Base-by-base conservation (phyloP, 495 filamentous ascomycete species). In the Hypoxylon perforatum region DNA sequence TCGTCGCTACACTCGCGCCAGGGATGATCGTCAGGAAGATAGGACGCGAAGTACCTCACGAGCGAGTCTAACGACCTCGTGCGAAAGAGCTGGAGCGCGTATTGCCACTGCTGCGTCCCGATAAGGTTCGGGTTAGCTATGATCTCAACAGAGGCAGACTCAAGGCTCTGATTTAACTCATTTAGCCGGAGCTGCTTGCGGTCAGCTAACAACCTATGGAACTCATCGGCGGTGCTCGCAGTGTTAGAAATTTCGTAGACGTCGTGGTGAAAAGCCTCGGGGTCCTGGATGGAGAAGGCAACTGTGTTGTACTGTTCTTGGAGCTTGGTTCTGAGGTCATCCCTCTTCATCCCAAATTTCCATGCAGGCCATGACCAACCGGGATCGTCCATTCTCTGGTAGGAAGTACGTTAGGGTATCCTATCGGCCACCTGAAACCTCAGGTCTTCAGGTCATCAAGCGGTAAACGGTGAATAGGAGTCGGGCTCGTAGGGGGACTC, bases 11-110 rank as follows among this genome's bases (percentile, higher is more conserved):
- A 54, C 19, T 67, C 61, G 62, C 78, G 70, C 75, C 77, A 80
- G 18, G 73, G 67, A 58, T 80, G 74, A 51, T 77, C 73, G 7
- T 77, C 63, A n/a, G 81, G 81, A 8, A 84, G 80, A 57, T 83
- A 84, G 0, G 79, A 82, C 7, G 80, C 65, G 70, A 80, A 84
- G 64, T 80, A 82, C 48, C 80, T 75, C 45, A 84, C 81, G 57
- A 84, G 79, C n/a, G 81, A 82, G 60, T 84, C 81, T 14, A 82
- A 74, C 14, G 79, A 81, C 67, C 69, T 80, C n/a, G 81, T 81
- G 11, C 81, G 79, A 63, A 84, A 84, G 59, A 84, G 80, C 57
- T 84, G 81, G 4, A 81, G 64, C 18, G 81, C 81, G 61, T 78
- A 67, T 62, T 81, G 77, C 81, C 81, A 84, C 67, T 84, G 81